Evolutionary conservation across 2,329 filamentous ascomycete genomes (phyloP).

Genomic region (Didymella glomerata): DNA sequence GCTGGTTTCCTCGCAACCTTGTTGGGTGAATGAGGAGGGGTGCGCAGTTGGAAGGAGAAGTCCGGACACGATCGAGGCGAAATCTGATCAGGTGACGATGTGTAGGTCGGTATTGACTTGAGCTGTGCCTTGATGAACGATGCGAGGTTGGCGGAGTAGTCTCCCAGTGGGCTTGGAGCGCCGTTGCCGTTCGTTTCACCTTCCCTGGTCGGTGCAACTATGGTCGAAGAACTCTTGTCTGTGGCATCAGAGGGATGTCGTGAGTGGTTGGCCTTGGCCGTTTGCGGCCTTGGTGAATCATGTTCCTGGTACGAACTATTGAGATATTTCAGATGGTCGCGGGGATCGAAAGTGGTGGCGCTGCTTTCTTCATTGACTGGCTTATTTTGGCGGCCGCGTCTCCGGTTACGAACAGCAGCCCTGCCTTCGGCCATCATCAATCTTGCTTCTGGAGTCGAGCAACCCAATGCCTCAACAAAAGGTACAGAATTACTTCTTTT

Average conservation of each 20-base stretch:
- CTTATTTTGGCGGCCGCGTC: slow-evolving; percentile 35
- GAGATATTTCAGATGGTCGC: slow-evolving; percentile 46
- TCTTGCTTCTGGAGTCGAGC: slow-evolving; percentile 48
- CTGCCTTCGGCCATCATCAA: slow-evolving; percentile 48
- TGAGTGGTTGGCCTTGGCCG: slow-evolving; percentile 31
- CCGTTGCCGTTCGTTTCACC: slow-evolving; percentile 13
- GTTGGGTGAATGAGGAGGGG: slow-evolving; percentile 36
- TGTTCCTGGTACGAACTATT: slow-evolving; percentile 27
- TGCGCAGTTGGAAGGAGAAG: slow-evolving; percentile 31
- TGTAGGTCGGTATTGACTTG: slow-evolving; percentile 46
- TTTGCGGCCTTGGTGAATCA: slow-evolving; percentile 17
- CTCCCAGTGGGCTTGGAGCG: slow-evolving; percentile 35
- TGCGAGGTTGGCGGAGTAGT: slow-evolving; percentile 50
- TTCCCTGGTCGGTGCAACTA: slow-evolving; percentile 28
- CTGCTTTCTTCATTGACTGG: slow-evolving; percentile 29
- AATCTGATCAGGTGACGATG: slow-evolving; percentile 28
- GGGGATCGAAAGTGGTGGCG: slow-evolving; percentile 37
- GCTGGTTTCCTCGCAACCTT: slow-evolving; percentile 25
- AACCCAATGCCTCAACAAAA: slow-evolving; percentile 46
- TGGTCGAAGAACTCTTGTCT: slow-evolving; percentile 42
- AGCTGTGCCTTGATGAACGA: slow-evolving; percentile 48
- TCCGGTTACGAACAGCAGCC: slow-evolving; percentile 46
- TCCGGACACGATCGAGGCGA: slow-evolving; percentile 47
- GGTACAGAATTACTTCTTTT: slow-evolving; percentile 50
- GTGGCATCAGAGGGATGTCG: slow-evolving; percentile 43